These are phyloP conservation scores for Thalassiosira ordinaria DNA, from an alignment of 352 stramenopile genomes.

Conservation along the genomic window DNA sequence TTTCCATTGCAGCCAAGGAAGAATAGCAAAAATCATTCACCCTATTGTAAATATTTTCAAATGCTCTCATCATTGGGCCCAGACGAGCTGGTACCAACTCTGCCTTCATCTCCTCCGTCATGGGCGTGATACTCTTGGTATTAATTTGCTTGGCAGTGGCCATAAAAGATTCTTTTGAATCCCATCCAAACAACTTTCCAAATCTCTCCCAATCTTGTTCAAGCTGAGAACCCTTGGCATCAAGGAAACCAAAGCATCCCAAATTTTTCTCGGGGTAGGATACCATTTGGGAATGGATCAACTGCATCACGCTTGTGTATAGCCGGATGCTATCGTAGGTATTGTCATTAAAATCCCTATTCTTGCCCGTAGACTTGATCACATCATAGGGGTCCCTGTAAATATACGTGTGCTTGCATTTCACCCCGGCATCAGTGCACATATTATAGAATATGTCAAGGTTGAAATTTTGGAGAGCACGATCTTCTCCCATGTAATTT, in stretches of 20 bases:
- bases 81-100: neutral
- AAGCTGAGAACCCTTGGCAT: neutral
- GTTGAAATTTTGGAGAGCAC: constrained; percentile 17
- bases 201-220: neutral
- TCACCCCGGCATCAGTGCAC: constrained; percentile 16
- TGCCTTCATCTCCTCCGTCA: neutral
- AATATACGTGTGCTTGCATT: constrained; percentile 26
- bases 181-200: neutral
- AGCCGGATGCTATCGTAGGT: constrained; percentile 21
- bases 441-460: constrained; percentile 26
- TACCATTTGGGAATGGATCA: constrained; percentile 12
- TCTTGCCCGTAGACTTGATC: neutral
- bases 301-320: constrained; percentile 21
- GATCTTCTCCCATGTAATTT: constrained; percentile 7
- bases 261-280: neutral
- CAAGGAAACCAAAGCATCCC: constrained; percentile 31
- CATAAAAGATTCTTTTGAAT: neutral
- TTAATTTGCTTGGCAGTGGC: neutral
- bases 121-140: neutral
- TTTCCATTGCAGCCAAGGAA: constrained; percentile 6
- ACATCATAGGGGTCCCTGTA: constrained; percentile 22
- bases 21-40: neutral
- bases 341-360: constrained; percentile 14
- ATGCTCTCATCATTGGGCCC: neutral
- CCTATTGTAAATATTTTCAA: neutral